These are phyloP conservation scores for Phytopythium helicoides DNA, from an alignment of 352 stramenopile species.

Conservation along the genomic window DNA sequence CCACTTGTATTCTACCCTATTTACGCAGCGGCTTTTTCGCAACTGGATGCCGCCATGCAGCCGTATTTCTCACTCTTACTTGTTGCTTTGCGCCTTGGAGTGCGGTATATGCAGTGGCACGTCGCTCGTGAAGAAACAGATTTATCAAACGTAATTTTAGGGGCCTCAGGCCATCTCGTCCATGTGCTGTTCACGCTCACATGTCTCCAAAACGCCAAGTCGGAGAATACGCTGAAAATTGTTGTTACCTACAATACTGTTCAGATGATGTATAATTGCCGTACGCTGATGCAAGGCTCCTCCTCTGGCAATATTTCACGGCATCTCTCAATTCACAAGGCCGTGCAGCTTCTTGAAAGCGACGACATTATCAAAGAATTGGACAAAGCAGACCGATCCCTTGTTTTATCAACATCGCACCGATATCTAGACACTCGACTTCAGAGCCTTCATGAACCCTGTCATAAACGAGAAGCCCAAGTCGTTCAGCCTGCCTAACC, in stretches of 20 bases:
- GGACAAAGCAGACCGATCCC: too few species aligned
- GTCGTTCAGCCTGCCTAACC: too few species aligned
- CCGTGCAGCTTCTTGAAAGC: too few species aligned
- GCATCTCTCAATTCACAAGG: too few species aligned
- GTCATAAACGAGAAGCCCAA: too few species aligned
- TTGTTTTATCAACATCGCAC: too few species aligned
- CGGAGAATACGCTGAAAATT: slow-evolving; percentile 16
- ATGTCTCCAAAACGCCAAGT: slow-evolving; percentile 39
- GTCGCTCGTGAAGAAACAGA: slow-evolving; percentile 21
- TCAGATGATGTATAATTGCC: slow-evolving; percentile 14
- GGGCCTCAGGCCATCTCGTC: slow-evolving; percentile 21
- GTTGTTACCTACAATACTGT: slow-evolving; percentile 18
- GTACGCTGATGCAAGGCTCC: slow-evolving; percentile 8
- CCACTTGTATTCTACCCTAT: slow-evolving; percentile 26
- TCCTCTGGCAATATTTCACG: too few species aligned
- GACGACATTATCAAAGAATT: too few species aligned
- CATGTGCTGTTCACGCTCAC: slow-evolving; percentile 33
- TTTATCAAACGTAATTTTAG: slow-evolving; percentile 12
- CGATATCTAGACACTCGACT: too few species aligned
- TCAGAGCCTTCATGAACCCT: too few species aligned
- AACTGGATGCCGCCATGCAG: slow-evolving; percentile 15
- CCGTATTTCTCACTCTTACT: slow-evolving; percentile 25
- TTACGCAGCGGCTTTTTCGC: slow-evolving; percentile 27
- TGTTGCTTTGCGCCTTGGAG: slow-evolving; percentile 21
- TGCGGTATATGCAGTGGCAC: slow-evolving; percentile 16